Evolutionary conservation across 2,329 filamentous ascomycete species (phyloP).

Genomic region (Zymoseptoria brevis): DNA sequence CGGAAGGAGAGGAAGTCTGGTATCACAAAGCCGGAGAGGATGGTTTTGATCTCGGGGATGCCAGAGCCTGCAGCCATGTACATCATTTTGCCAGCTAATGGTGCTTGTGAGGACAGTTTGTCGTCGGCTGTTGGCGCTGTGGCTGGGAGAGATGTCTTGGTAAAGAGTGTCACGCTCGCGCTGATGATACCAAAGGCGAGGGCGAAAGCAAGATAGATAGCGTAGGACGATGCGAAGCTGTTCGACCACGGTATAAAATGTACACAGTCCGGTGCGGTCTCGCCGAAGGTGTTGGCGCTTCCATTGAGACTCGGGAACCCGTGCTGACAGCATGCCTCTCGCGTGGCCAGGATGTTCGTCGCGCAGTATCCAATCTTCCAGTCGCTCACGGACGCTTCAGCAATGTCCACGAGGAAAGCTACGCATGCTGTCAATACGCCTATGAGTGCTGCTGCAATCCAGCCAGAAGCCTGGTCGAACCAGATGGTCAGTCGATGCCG

Average conservation of each 20-base stretch:
- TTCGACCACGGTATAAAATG: constrained; percentile 40
- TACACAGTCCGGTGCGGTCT: constrained; percentile 30
- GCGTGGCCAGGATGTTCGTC: constrained; percentile 37
- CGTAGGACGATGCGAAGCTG: constrained; percentile 37
- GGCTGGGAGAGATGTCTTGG: constrained; percentile 43
- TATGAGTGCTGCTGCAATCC: constrained; percentile 49
- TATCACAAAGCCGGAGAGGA: constrained; percentile 54
- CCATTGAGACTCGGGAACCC: constrained; percentile 25
- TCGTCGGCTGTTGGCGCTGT: constrained; percentile 30
- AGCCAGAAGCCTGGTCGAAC: constrained; percentile 48
- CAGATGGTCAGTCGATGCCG: constrained; percentile 33
- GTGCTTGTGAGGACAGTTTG: constrained; percentile 17
- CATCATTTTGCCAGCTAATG: constrained; percentile 42
- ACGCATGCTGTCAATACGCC: constrained; percentile 48
- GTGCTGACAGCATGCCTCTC: constrained; percentile 43
- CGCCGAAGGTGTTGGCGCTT: constrained; percentile 7
- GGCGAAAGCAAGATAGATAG: constrained; percentile 44
- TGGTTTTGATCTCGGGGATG: constrained; percentile 56
- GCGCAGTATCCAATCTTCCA: constrained; percentile 52
- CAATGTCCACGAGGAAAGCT: constrained; percentile 49
- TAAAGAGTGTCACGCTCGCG: constrained; percentile 43
- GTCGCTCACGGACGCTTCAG: constrained; percentile 47
- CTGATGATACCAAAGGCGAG: constrained; percentile 44
- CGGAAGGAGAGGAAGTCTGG: constrained; percentile 49
- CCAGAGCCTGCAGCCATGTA: constrained; percentile 53